Evolutionary conservation across 1,284 basidiomycete genomes (phyloP), one percentile per base, ranked within the genome.

Genomic region (Malassezia arunalokei): DNA sequence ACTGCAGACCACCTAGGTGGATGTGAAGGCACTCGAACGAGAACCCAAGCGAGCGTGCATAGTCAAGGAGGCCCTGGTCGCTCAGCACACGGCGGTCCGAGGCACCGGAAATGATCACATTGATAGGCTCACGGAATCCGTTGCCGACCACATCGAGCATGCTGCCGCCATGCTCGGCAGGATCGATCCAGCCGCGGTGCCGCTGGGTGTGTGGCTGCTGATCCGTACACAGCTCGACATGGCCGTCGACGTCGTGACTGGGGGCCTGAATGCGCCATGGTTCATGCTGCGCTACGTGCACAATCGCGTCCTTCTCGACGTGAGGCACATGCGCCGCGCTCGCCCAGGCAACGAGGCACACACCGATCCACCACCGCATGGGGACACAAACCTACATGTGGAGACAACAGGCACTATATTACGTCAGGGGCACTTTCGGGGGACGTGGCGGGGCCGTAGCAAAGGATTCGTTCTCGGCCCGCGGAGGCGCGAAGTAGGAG

Each of bases 111-210:
- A 95, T 76, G 67, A 95, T 87, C 50, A 81, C 78, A 63, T 96
- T 95, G 51, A 95, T 75, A 3, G 90, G 91, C 75, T 95, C 91
- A 38, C 87, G 86, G 49, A 86, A 80, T 7, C 87, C 86, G 82
- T 15, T 87, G 84, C 32, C 76, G 68, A 49, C 80, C 76, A 24
- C 46, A 43, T 71, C 68, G 39, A 71, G 57, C 66, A 68, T 68
- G 35, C 60, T 64, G 1, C 68, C 68, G 8, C 57, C 57, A 11
- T 60, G 40, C 17, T 44, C 43, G 7, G 57, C 50, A 2, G 68
- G 68, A 27, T 63, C 56, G 32, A 59, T 41, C 68, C 68, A 71
- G 1, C 67, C 59, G 15, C 30, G 17, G 3, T 9, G 5, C 11
- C 42, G 32, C 17, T 28, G 3, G 14, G 5, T 15, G 35, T 42